These are phyloP conservation scores for Oryza australiensis DNA, from an alignment of 176 grass and related monocot species.

Conservation along the genomic window DNA sequence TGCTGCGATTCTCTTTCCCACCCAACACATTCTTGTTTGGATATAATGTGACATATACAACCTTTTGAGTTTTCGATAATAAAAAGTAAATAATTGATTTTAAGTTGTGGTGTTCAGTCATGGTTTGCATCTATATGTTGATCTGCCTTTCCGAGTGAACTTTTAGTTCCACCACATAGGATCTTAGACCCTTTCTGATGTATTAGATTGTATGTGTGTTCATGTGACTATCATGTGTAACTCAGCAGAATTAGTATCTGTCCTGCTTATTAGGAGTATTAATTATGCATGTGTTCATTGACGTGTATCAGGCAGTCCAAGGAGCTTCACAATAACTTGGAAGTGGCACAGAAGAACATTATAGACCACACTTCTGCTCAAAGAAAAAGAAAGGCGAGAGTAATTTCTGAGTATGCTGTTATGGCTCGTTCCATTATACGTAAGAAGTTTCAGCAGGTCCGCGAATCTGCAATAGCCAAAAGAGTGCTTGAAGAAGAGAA, in stretches of 20 bases:
- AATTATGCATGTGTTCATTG: conserved; percentile 14
- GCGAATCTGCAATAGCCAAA: conserved; percentile 56
- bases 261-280: conserved; percentile 6
- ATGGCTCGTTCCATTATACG: conserved; percentile 64
- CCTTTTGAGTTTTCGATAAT: background rate
- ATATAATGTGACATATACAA: background rate
- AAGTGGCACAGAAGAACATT: conserved; percentile 58
- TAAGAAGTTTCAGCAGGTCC: conserved; percentile 56
- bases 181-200: conserved; percentile 19
- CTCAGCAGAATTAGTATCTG: conserved; percentile 1
- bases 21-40: conserved; percentile 1
- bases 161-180: background rate
- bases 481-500: conserved; percentile 36
- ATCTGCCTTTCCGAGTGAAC: conserved; percentile 12
- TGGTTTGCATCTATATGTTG: conserved; percentile 1
- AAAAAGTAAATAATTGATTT: conserved; percentile 8
- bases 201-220: background rate
- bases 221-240: background rate
- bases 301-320: conserved; percentile 62
- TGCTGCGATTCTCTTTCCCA: conserved; percentile 15
- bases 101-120: conserved; percentile 3
- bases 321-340: conserved; percentile 54
- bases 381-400: conserved; percentile 61
- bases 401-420: conserved; percentile 57
- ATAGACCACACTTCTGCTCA: conserved; percentile 47